Evolutionary conservation across 2,329 filamentous ascomycete genomes (phyloP).

Genomic region (Nigrospora sphaerica): DNA sequence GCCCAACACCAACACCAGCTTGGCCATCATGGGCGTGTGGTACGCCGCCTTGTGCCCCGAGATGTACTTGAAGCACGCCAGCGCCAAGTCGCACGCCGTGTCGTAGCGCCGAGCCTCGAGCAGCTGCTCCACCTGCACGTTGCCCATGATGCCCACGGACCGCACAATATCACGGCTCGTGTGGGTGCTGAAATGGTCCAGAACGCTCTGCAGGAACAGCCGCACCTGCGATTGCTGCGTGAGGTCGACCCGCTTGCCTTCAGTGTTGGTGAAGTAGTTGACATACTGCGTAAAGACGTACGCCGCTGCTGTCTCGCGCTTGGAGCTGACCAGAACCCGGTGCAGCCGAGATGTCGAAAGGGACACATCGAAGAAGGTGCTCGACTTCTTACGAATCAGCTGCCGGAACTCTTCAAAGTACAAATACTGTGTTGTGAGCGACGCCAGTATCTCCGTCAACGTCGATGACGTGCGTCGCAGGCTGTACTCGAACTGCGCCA

Average conservation of each 20-base stretch:
- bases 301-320: slow-evolving; percentile 14
- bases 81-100: slow-evolving; percentile 22
- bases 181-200: slow-evolving; percentile 26
- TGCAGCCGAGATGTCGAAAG: slow-evolving; percentile 25
- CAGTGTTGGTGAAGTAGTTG: slow-evolving; percentile 22
- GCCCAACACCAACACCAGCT: slow-evolving; percentile 23
- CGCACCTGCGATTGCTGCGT: slow-evolving; percentile 18
- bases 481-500: slow-evolving; percentile 36
- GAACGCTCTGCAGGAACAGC: slow-evolving; percentile 21
- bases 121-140: slow-evolving; percentile 17
- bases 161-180: slow-evolving; percentile 24
- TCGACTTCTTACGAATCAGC: slow-evolving; percentile 27
- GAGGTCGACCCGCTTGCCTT: slow-evolving; percentile 21
- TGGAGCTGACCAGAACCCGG: slow-evolving; percentile 17
- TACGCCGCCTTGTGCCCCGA: slow-evolving; percentile 20
- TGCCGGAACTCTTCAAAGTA: slow-evolving; percentile 31
- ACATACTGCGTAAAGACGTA: slow-evolving; percentile 22
- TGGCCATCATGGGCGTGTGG: slow-evolving; percentile 19
- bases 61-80: slow-evolving; percentile 24
- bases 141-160: slow-evolving; percentile 27
- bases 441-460: slow-evolving; percentile 32
- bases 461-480: slow-evolving; percentile 21
- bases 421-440: slow-evolving; percentile 32
- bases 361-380: slow-evolving; percentile 25
- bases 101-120: slow-evolving; percentile 21